These are phyloP conservation scores for Suhomyces wounanorum DNA, from an alignment of 1,139 yeast genomes.

Conservation along the genomic window DNA sequence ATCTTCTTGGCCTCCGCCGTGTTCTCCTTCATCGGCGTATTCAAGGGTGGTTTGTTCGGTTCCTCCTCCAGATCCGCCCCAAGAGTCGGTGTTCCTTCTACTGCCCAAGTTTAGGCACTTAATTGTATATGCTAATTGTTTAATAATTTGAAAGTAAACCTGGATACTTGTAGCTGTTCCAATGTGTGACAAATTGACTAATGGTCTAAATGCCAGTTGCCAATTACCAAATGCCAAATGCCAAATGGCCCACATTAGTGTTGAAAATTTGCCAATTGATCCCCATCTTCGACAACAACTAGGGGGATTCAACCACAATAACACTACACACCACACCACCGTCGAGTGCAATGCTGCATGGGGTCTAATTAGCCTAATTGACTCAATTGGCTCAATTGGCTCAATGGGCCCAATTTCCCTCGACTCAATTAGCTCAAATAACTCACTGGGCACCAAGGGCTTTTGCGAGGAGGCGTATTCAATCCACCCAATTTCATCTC, in stretches of 20 bases:
- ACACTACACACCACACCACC: too few relatives aligned
- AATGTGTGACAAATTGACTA: too few relatives aligned
- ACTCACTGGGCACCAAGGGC: neutral
- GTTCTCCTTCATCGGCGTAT: constrained; percentile 58
- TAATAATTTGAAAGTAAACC: constrained; percentile 1
- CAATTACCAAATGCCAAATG: too few relatives aligned
- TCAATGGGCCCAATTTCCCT: neutral
- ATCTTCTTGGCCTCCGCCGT: constrained; percentile 69
- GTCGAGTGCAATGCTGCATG: neutral
- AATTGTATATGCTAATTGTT: constrained; percentile 4
- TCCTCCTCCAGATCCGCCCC: constrained; percentile 57
- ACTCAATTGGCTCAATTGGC: neutral
- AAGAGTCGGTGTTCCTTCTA: constrained; percentile 85
- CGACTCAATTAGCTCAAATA: neutral
- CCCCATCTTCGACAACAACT: too few relatives aligned
- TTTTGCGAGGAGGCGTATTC: neutral
- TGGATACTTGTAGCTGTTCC: neutral
- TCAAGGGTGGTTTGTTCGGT: constrained; percentile 78
- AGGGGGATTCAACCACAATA: neutral
- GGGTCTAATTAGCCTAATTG: neutral
- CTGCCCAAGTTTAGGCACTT: constrained; percentile 66
- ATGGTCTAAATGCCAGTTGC: too few relatives aligned
- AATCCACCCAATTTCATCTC: neutral
- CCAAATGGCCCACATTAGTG: too few relatives aligned
- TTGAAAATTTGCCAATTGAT: too few relatives aligned